Evolutionary conservation across 805 yeast genomes (phyloP).

Genomic region (Zygoascus flipseniorum): DNA sequence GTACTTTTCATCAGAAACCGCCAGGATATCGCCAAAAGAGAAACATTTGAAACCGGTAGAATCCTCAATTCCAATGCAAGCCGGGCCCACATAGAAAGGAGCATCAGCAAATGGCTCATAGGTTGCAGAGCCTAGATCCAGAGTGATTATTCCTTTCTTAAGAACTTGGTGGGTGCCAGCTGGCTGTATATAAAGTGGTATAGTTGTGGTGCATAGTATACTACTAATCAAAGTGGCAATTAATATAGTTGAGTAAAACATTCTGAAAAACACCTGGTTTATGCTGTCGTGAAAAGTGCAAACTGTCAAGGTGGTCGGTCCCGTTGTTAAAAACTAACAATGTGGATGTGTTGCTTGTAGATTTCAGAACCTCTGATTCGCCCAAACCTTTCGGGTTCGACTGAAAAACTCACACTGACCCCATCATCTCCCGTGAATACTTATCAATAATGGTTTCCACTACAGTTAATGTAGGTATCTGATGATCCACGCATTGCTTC

Average conservation of each 20-base stretch:
- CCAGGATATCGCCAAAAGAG: constrained; percentile 6
- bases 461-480: constrained; percentile 14
- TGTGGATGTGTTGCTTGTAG: neutral
- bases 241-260: no score
- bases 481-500: neutral
- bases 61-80: constrained; percentile 12
- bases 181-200: constrained; percentile 4
- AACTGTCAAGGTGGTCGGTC: neutral
- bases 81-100: constrained; percentile 9
- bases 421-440: neutral
- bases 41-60: constrained; percentile 10
- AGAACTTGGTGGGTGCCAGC: neutral
- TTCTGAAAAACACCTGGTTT: no score
- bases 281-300: no score
- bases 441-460: constrained; percentile 15
- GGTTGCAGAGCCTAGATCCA: constrained; percentile 1
- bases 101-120: constrained; percentile 2
- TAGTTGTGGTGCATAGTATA: neutral
- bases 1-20: constrained; percentile 3
- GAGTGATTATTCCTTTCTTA: neutral
- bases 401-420: neutral
- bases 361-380: neutral
- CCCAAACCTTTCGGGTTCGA: neutral
- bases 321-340: neutral
- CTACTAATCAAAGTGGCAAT: no score